Percentiles rank a stretch among this genome's conserved stretches.
Conservation (phyloP, 441 rosid species). For the Cnidoscolus chayamansa region DNA sequence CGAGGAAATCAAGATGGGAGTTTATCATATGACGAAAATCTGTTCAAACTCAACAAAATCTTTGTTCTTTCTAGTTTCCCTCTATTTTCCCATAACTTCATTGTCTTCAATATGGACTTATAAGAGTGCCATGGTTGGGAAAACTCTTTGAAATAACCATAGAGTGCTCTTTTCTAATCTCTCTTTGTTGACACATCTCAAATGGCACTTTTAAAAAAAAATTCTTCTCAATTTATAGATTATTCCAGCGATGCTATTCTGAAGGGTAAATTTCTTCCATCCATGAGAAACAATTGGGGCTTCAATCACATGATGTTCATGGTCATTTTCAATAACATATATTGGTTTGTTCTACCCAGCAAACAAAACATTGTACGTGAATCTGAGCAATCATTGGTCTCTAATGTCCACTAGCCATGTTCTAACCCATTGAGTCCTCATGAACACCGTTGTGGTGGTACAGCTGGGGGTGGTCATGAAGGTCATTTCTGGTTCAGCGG, state of each 20-base stretch:
- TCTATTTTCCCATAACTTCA: no score
- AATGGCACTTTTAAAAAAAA: not conserved
- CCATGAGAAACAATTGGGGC: no score
- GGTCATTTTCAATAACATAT: not conserved
- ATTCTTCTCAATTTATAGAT: not conserved
- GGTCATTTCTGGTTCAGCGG: no score
- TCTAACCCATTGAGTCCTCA: slow-evolving; percentile 19
- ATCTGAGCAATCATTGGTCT: slow-evolving; percentile 21
- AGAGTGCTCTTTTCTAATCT: no score
- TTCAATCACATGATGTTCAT: not conserved
- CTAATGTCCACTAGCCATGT: slow-evolving; percentile 28
- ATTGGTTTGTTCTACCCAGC: not conserved
- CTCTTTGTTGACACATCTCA: not conserved
- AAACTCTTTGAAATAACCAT: not conserved
- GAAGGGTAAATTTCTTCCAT: no score
- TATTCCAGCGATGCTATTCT: no score
- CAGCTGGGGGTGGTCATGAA: no score
- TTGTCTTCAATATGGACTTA: not conserved
- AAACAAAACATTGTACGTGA: slow-evolving; percentile 26
- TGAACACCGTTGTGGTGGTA: not conserved
- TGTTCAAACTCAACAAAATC: no score
- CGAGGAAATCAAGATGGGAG: no score
- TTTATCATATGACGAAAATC: no score
- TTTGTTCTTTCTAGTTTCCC: no score
- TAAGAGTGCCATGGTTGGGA: not conserved